These are phyloP conservation scores for Globisporangium lucens DNA, from an alignment of 352 stramenopile species.

Conservation along the genomic window DNA sequence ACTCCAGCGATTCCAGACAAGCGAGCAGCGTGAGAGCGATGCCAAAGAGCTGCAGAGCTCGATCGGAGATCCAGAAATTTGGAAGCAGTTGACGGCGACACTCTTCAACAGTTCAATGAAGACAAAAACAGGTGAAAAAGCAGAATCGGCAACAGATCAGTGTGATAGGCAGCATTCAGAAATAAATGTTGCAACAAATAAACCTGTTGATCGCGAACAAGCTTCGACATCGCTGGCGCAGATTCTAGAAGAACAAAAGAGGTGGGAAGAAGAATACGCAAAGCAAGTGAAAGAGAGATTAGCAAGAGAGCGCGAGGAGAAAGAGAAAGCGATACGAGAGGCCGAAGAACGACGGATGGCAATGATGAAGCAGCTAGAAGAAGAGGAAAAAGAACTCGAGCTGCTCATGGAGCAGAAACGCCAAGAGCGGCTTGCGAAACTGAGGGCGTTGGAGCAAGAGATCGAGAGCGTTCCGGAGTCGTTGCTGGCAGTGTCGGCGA, in stretches of 20 bases:
- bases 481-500: background rate
- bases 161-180: background rate
- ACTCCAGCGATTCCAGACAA: slow-evolving; percentile 58
- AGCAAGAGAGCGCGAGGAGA: slow-evolving; percentile 41
- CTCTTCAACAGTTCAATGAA: slow-evolving; percentile 20
- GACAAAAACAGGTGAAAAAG: background rate
- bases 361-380: slow-evolving; percentile 69
- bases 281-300: slow-evolving; percentile 46
- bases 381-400: slow-evolving; percentile 72
- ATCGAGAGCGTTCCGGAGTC: slow-evolving; percentile 9
- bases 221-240: slow-evolving; percentile 27
- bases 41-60: slow-evolving; percentile 51
- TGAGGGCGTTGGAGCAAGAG: slow-evolving; percentile 44
- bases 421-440: slow-evolving; percentile 50
- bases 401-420: slow-evolving; percentile 60
- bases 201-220: background rate
- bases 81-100: slow-evolving; percentile 56
- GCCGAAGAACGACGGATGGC: slow-evolving; percentile 44
- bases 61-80: slow-evolving; percentile 71
- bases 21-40: slow-evolving; percentile 49
- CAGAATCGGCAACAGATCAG: background rate
- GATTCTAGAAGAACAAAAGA: slow-evolving; percentile 54
- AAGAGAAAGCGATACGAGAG: slow-evolving; percentile 44
- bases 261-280: slow-evolving; percentile 62
- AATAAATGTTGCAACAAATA: background rate